These are phyloP conservation scores for Trichosporon ovoides DNA, from an alignment of 1,284 basidiomycete genomes.

Conservation along the genomic window DNA sequence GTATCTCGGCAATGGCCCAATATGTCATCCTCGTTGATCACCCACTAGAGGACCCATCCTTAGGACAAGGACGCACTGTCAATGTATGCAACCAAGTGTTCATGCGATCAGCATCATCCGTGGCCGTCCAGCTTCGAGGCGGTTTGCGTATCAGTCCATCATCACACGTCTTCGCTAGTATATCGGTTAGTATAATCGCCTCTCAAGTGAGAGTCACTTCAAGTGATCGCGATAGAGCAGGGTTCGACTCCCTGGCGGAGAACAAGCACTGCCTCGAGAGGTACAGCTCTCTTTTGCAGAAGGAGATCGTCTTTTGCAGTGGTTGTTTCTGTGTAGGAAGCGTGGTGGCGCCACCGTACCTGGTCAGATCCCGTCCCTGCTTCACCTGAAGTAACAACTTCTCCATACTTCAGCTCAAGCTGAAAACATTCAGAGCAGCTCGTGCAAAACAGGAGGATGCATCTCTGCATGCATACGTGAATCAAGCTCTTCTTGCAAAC, in stretches of 20 bases:
- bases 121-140: too few relatives aligned
- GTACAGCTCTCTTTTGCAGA: background rate
- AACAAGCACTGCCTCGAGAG: background rate
- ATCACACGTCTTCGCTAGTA: background rate
- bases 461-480: background rate
- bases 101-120: too few relatives aligned
- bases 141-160: background rate
- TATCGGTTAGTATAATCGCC: slow-evolving; percentile 5
- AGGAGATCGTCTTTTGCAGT: background rate
- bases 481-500: background rate
- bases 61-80: too few relatives aligned
- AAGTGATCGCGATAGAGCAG: slow-evolving; percentile 3
- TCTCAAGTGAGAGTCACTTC: background rate
- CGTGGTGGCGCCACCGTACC: background rate
- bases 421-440: background rate
- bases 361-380: too few relatives aligned
- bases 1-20: too few relatives aligned
- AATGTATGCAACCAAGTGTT: too few relatives aligned
- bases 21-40: too few relatives aligned
- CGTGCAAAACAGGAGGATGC: background rate
- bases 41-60: too few relatives aligned
- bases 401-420: too few relatives aligned
- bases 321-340: background rate
- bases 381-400: too few relatives aligned
- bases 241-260: slow-evolving; percentile 3